A percentile compares a stretch with the other conserved stretches of the same genome.
Conservation (phyloP, 148 eudicot species). For the Chenopodium formosanum region DNA sequence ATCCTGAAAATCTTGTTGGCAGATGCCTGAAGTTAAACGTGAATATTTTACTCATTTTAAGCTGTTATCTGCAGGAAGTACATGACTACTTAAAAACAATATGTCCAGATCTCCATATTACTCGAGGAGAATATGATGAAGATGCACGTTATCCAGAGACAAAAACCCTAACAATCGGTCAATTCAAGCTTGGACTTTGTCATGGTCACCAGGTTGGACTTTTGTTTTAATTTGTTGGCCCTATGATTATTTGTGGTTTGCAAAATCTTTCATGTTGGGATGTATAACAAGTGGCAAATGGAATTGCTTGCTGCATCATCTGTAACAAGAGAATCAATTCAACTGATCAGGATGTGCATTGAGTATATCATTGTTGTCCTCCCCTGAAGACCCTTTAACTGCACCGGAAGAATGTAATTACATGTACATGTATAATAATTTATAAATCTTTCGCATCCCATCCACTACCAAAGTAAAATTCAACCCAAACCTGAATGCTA, state of each 20-base stretch:
- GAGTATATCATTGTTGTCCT: not conserved
- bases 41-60: not conserved
- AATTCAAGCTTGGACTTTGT: slow-evolving; percentile 95
- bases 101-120: slow-evolving; percentile 79
- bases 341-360: too few species aligned
- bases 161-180: slow-evolving; percentile 90
- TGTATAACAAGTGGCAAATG: not conserved
- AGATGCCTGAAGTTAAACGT: not conserved
- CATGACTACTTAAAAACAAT: slow-evolving; percentile 90
- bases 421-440: not conserved
- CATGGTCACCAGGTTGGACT: slow-evolving; percentile 94
- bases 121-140: slow-evolving; percentile 96
- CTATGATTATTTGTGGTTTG: not conserved
- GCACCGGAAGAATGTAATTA: not conserved
- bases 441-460: too few species aligned
- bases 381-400: not conserved
- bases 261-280: slow-evolving; percentile 1
- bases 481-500: not conserved
- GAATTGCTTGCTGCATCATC: not conserved
- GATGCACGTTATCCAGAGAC: slow-evolving; percentile 92
- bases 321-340: not conserved
- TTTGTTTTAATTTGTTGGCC: not conserved
- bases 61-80: slow-evolving; percentile 61
- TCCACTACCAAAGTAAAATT: not conserved
- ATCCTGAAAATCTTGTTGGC: not conserved